phyloP scores from a whole-genome alignment of 2,329 filamentous ascomycete genomes.

The Ceratocystiopsis brevicomis region DNA sequence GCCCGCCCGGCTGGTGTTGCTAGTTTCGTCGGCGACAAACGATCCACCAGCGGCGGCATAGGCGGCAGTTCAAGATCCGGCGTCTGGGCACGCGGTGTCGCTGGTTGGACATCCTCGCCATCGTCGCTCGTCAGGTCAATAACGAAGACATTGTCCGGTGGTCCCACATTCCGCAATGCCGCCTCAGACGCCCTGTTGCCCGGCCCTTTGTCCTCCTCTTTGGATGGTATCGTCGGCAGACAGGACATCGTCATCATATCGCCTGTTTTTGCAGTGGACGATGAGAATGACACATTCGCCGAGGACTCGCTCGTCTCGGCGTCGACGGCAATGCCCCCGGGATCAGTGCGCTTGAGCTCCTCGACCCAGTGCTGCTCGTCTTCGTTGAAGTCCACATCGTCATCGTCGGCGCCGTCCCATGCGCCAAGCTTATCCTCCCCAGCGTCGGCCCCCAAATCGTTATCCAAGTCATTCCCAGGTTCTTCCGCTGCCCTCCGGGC shows the following conservation, averaged over 20 bases:
- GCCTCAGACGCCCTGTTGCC: neutral
- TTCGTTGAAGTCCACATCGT: neutral
- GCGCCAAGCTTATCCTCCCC: no score
- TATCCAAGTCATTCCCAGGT: neutral
- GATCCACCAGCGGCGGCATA: no score
- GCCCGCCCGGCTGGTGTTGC: no score
- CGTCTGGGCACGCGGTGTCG: no score
- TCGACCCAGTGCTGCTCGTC: constrained; percentile 32
- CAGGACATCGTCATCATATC: no score
- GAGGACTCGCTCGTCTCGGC: constrained; percentile 24
- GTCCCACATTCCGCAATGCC: neutral
- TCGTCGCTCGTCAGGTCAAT: constrained; percentile 4
- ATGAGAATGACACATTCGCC: neutral
- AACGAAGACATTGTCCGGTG: neutral
- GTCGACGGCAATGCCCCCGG: constrained; percentile 23
- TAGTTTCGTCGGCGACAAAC: no score
- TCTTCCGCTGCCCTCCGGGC: neutral
- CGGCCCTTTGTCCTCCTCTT: neutral
- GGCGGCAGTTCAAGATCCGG: no score
- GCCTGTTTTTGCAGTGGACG: no score
- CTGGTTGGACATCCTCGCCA: neutral
- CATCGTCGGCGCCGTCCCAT: neutral
- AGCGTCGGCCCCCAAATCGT: no score
- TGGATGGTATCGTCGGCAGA: no score
- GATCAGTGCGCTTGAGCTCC: constrained; percentile 37